phyloP scores from a whole-genome alignment of 1,139 yeast genomes.

The Pichia sp. region DNA sequence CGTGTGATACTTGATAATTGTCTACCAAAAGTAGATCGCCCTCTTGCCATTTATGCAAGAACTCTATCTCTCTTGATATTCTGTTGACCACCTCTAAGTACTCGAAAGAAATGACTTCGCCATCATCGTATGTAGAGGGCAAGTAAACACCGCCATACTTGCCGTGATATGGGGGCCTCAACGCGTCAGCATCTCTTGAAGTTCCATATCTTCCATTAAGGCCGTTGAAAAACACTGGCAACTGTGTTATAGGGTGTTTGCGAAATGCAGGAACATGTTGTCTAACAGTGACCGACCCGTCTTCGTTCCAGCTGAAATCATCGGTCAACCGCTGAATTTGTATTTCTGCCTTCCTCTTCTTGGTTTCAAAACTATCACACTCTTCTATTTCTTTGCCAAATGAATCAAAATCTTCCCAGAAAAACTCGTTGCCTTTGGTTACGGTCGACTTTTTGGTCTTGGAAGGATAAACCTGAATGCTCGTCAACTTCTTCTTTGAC shows the following conservation, averaged over 20 bases:
- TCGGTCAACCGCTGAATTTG: background rate
- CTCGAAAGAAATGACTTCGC: slow-evolving; percentile 21
- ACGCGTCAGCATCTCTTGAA: slow-evolving; percentile 1
- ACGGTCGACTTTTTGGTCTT: slow-evolving; percentile 2
- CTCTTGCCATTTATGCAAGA: slow-evolving; percentile 29
- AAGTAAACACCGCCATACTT: slow-evolving; percentile 3
- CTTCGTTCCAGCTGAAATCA: slow-evolving; percentile 7
- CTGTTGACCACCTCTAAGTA: slow-evolving; percentile 25
- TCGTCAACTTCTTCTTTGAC: slow-evolving; percentile 14
- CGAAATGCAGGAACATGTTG: background rate
- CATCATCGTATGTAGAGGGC: slow-evolving; percentile 7
- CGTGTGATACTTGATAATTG: slow-evolving; percentile 35
- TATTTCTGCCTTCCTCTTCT: slow-evolving; percentile 29
- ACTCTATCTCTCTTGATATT: slow-evolving; percentile 19
- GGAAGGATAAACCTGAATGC: slow-evolving; percentile 23
- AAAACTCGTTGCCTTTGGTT: slow-evolving; percentile 14
- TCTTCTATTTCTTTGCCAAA: slow-evolving; percentile 27
- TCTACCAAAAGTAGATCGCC: slow-evolving; percentile 34
- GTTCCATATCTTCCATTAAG: slow-evolving; percentile 7
- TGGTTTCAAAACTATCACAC: slow-evolving; percentile 25
- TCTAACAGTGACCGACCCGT: background rate
- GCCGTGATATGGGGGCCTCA: slow-evolving; percentile 3
- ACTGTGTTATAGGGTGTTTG: slow-evolving; percentile 1
- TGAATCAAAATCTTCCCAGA: slow-evolving; percentile 31
- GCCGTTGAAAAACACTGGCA: slow-evolving; percentile 4